Conservation (phyloP, 352 stramenopile species). For the Pythium sukuiense region DNA sequence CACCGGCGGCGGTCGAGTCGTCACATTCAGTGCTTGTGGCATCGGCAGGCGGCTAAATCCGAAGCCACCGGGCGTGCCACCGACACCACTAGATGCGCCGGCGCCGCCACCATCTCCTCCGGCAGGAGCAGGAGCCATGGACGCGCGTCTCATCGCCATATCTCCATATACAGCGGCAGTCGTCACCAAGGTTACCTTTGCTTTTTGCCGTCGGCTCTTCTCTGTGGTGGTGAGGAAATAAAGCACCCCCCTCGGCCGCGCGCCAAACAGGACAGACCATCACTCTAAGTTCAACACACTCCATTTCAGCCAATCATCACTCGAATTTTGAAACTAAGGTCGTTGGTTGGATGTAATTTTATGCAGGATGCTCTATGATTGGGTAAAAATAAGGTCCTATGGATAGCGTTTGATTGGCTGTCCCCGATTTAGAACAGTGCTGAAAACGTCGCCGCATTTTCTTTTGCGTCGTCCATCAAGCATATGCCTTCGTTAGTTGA, state of each 20-base stretch:
- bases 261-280: conserved; percentile 24
- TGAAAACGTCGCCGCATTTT: conserved; percentile 6
- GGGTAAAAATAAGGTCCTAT: not conserved
- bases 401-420: conserved; percentile 11
- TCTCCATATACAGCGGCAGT: conserved; percentile 2
- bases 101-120: conserved; percentile 6
- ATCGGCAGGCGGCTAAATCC: conserved; percentile 19
- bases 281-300: conserved; percentile 29
- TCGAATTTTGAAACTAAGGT: conserved; percentile 3
- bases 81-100: not conserved
- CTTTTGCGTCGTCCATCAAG: conserved; percentile 10
- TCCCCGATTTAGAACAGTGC: not conserved
- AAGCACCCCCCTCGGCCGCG: not conserved
- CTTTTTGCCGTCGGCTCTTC: conserved; percentile 6
- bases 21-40: conserved; percentile 14
- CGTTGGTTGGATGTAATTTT: conserved; percentile 2
- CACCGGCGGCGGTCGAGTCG: conserved; percentile 12
- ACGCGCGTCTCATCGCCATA: conserved; percentile 16
- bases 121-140: conserved; percentile 6
- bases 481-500: not conserved
- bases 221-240: conserved; percentile 4
- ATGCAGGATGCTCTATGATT: not conserved
- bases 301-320: conserved; percentile 12
- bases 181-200: not conserved
- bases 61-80: not conserved